Conservation (phyloP, 2,329 filamentous ascomycete genomes). For the Botrytis deweyae region DNA sequence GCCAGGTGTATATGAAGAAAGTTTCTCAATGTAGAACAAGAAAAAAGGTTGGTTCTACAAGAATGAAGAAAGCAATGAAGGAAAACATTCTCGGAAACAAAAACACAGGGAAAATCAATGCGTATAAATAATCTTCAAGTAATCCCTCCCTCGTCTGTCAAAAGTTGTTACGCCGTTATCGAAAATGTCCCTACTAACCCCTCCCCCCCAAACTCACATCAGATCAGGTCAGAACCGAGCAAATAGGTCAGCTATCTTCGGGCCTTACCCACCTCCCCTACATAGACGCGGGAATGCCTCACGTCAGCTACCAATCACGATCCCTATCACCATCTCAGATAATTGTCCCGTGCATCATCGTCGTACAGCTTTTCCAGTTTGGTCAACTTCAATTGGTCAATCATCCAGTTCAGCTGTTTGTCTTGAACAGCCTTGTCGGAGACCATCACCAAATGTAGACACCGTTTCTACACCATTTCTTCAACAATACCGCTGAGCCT, state of each 20-base stretch:
- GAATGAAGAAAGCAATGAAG: background rate
- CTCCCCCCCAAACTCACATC: background rate
- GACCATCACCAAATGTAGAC: slow-evolving; percentile 1
- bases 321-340: background rate
- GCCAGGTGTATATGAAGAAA: background rate
- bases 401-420: slow-evolving; percentile 1
- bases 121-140: slow-evolving; percentile 8
- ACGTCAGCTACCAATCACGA: slow-evolving; percentile 21
- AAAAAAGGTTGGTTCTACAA: background rate
- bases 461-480: background rate
- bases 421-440: slow-evolving; percentile 4
- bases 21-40: background rate
- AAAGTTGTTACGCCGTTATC: background rate
- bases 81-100: background rate
- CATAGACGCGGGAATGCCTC: slow-evolving; percentile 7
- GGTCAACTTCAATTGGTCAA: background rate
- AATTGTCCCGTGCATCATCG: background rate
- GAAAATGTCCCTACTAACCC: background rate
- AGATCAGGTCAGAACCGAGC: slow-evolving; percentile 7
- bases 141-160: background rate
- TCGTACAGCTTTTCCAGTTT: background rate
- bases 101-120: slow-evolving; percentile 1
- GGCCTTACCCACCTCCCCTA: background rate
- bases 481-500: slow-evolving; percentile 13
- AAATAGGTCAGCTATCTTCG: background rate